Base-by-base conservation (phyloP, 495 filamentous ascomycete species). In the Trypethelium eluteriae region DNA sequence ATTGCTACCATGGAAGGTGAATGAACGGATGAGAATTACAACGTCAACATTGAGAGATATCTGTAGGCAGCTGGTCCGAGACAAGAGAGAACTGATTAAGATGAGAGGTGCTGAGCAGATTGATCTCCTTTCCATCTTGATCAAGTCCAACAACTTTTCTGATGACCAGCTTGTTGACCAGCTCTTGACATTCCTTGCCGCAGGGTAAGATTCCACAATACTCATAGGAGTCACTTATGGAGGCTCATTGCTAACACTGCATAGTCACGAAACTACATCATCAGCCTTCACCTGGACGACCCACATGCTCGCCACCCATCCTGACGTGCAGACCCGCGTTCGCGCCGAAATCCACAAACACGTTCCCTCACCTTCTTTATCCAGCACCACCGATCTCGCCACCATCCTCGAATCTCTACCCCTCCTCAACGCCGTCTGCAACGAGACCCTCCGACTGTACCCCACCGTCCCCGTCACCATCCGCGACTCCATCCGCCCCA, bases 181-280 rank as follows among this genome's bases (percentile, higher is more conserved):
- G 69, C 77, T 84, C 73, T 72, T 84, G 64, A 85, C 82, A 0
- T 84, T 84, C 62, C 70, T 85, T 0, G 80, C 81, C 25, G 83
- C 83, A 5, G 79, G 78, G 74, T 74, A 68, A 3, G 79, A 77
- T 69, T 62, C 74, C 69, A 47, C 2, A 35, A 18, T 39, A 41
- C 46, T 44, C 47, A 41, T 63, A 39, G 16, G 11, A 2, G 18
- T 14, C 11, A 63, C 35, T 1, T 41, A 32, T 6, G n/a, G 62
- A 34, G 25, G 64, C 5, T 2, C 38, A 25, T 62, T 63, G 62
- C 46, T 66, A 32, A 70, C 63, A 38, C 41, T 53, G 11, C 1
- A 25, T 47, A 78, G 75, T 35, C 82, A 84, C 63, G 83, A 84
- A 77, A 84, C 83, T 32, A 84, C 82, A 1, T 81, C 82, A 57